Conservation (phyloP, 768 basidiomycete genomes). For the Astraeus odoratus region DNA sequence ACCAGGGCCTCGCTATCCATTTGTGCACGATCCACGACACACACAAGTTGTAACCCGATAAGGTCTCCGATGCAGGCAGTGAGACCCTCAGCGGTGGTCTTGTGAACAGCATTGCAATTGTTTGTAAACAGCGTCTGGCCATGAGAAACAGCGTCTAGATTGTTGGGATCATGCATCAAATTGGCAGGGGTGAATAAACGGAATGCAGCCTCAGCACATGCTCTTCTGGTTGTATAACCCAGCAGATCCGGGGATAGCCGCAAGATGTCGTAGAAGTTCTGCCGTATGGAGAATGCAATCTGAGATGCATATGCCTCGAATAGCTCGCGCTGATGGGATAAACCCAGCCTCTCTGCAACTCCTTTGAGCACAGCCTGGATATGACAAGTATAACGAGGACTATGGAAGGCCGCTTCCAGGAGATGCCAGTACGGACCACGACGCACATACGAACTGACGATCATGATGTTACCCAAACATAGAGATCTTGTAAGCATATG, state of each 20-base stretch:
- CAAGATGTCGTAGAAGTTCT: constrained; percentile 44
- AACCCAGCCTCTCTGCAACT: constrained; percentile 61
- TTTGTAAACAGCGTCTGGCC: constrained; percentile 45
- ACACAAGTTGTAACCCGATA: constrained; percentile 53
- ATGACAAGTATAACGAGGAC: constrained; percentile 20
- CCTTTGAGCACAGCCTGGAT: constrained; percentile 49
- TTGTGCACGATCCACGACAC: constrained; percentile 32
- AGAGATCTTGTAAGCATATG: constrained; percentile 67
- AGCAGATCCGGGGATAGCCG: constrained; percentile 63
- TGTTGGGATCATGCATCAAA: constrained; percentile 41
- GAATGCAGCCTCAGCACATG: constrained; percentile 64
- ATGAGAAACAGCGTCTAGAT: constrained; percentile 21
- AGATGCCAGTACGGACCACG: constrained; percentile 86
- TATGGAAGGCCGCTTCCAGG: constrained; percentile 54
- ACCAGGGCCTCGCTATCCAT: constrained; percentile 13
- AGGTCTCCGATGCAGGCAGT: constrained; percentile 63
- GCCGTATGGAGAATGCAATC: constrained; percentile 60
- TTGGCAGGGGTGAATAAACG: constrained; percentile 60
- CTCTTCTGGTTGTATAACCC: constrained; percentile 63
- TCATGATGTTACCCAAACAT: constrained; percentile 68
- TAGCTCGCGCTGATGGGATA: constrained; percentile 51
- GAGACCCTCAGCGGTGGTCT: constrained; percentile 43
- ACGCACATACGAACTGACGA: constrained; percentile 68
- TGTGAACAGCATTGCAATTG: constrained; percentile 58
- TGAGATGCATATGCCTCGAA: constrained; percentile 78